Evolutionary conservation across 768 basidiomycete genomes (phyloP), one percentile per base, ranked within the genome.

Genomic region (Agaricus sinodeliciosus): DNA sequence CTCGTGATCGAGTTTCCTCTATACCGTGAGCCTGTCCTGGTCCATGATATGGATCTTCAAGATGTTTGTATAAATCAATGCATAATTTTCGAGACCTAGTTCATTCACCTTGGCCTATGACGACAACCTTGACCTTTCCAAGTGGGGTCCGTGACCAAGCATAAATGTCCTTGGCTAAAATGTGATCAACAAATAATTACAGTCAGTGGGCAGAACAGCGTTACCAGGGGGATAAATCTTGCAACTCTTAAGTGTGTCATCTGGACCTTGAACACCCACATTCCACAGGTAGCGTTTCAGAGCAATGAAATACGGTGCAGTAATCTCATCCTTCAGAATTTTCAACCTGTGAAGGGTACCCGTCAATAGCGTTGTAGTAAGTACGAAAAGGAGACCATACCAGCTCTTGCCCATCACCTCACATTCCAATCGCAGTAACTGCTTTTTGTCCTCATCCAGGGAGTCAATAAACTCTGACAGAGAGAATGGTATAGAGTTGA

Each of bases 81-180:
- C 6, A 45, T 25, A 39, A 26, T 19, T 27, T 22, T n/a, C 22
- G 13, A 7, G 12, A 36, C 2, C 9, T 26, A 41, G 42, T 42
- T n/a, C 31, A 55, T 63, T 58, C 45, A 71, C 69, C 69, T 69
- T 93, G 91, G 7, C 88, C 87, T 49, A 97, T 77, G 54, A 96
- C 91, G 45, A 96, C 91, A 25, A 93, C 87, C 63, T 82, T 85
- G 57, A 97, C 82, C 57, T 84, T 81, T 11, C 88, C 85, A 13
- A 96, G 71, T 3, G 91, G 90, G 26, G 91, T 94, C 51, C 85
- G 79, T 3, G 90, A 90, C 94, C 94, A 97, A 11, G 90, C 77
- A 65, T 96, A 96, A 51, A 96, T 88, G 62, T 95, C 81, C 57
- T 76, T 73, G 12, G 92, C 94, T 60, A 25, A 15, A 35, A 31